phyloP scores from a whole-genome alignment of 108 stramenopile genomes.

The Pelagomonas calceolata region DNA sequence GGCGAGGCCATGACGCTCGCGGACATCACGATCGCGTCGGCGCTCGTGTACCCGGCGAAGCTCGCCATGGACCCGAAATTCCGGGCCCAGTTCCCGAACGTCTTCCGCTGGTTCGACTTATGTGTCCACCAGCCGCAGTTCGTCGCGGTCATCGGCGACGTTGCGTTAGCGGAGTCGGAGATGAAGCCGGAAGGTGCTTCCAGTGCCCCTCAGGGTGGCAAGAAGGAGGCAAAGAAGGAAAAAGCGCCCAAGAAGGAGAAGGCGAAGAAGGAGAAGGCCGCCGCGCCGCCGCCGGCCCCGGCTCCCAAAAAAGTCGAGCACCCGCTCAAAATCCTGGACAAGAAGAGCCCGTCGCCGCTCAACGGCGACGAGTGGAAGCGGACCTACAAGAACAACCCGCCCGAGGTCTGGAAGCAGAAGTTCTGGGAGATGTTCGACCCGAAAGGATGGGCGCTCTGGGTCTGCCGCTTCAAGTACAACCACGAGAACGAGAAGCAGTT shows the following conservation, averaged over 20 bases:
- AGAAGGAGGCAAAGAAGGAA: slow-evolving; percentile 19
- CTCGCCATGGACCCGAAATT: slow-evolving; percentile 56
- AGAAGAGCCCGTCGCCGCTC: slow-evolving; percentile 42
- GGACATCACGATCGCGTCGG: slow-evolving; percentile 69
- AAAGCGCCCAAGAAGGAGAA: slow-evolving; percentile 33
- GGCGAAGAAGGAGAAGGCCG: slow-evolving; percentile 38
- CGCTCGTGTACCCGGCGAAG: slow-evolving; percentile 77
- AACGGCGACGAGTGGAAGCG: slow-evolving; percentile 57
- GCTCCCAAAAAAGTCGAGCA: slow-evolving; percentile 46
- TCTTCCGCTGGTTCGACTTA: slow-evolving; percentile 65
- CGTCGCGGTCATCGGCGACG: slow-evolving; percentile 61
- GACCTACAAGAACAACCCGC: slow-evolving; percentile 48
- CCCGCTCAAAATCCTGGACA: slow-evolving; percentile 55
- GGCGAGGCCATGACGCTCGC: slow-evolving; percentile 70
- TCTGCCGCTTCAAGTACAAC: slow-evolving; percentile 59
- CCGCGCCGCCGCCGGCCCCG: slow-evolving; percentile 16
- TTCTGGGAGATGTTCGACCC: slow-evolving; percentile 63
- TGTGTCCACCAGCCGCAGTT: slow-evolving; percentile 74
- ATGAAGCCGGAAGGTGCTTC: no score
- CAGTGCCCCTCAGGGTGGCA: slow-evolving; percentile 7
- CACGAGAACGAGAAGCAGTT: slow-evolving; percentile 56
- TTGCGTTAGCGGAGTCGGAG: slow-evolving; percentile 57
- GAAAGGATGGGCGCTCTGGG: slow-evolving; percentile 55
- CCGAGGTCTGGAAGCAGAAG: slow-evolving; percentile 47
- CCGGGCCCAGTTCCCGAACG: slow-evolving; percentile 52